Base-by-base conservation (phyloP, 2,329 filamentous ascomycete species). In the Biscogniauxia mediterranea region DNA sequence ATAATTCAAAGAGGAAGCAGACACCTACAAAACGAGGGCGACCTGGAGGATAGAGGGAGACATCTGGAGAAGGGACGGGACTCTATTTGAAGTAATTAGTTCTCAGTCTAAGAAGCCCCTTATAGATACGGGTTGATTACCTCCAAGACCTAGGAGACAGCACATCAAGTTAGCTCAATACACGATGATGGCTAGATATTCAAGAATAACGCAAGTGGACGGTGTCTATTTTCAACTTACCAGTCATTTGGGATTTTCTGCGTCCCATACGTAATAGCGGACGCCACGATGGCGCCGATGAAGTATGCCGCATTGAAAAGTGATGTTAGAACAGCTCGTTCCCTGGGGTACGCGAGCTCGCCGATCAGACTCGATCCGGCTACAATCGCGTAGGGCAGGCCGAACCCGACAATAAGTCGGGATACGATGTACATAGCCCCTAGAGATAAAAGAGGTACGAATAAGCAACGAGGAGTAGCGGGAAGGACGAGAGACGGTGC, bases 241-340 rank as follows among this genome's bases (percentile, higher is more conserved):
- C 70, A 73, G 55, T 73, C 68, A 2, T 68, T 70, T 0, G 67
- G 68, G 46, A 73, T 72, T 13, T 56, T 42, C 46, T 69, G 68
- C 3, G 83, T 85, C 26, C 77, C 77, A 57, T 83, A 79, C 0
- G 80, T 78, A 23, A 84, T 79, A 21, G 75, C 78, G 1, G 82
- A 80, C 0, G 83, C 80, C 1, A 77, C 66, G 52, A 85, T 84
- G 38, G 78, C 74, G 28, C 84, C 83, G 61, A 85, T 74, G 62
- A 83, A 86, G 70, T 83, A 85, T 1, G 81, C 84, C 1, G 83
- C 80, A 67, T 86, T 86, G 74, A 86, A 86, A 1, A 86, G 74
- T 6, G 83, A 84, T 0, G 83, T 86, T 57, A 87, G 66, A n/a
- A 83, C 76, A 0, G 84, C 78, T 63, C 85, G 82, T 71, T 87